phyloP scores from a whole-genome alignment of 2,329 filamentous ascomycete genomes.

The Blastomyces parvus region DNA sequence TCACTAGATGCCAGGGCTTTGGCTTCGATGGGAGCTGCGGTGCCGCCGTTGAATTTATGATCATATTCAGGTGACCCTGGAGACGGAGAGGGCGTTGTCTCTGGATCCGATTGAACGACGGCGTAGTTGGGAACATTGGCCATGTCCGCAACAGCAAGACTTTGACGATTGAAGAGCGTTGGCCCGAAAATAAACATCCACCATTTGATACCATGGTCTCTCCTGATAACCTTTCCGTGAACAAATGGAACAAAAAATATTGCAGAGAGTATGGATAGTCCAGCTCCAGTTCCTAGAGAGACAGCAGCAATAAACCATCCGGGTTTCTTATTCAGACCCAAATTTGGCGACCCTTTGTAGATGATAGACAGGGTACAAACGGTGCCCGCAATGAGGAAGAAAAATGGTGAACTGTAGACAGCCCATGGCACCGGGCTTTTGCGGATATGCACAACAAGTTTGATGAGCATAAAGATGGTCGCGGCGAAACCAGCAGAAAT shows the following conservation, averaged over 20 bases:
- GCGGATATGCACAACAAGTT: conserved; percentile 60
- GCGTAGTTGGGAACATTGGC: conserved; percentile 65
- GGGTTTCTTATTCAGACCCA: conserved; percentile 55
- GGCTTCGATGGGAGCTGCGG: conserved; percentile 23
- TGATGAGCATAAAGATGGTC: conserved; percentile 63
- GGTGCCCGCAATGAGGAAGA: conserved; percentile 66
- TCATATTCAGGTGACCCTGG: conserved; percentile 23
- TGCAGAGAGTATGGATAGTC: conserved; percentile 49
- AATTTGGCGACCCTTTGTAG: conserved; percentile 67
- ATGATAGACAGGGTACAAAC: conserved; percentile 68
- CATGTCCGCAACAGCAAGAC: conserved; percentile 43
- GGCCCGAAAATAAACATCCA: conserved; percentile 56
- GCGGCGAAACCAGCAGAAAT: conserved; percentile 58
- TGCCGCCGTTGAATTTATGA: conserved; percentile 18
- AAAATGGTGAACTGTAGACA: conserved; percentile 63
- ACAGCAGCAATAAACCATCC: conserved; percentile 58
- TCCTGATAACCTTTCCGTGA: conserved; percentile 57
- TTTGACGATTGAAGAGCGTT: conserved; percentile 52
- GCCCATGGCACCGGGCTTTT: conserved; percentile 64
- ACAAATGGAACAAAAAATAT: conserved; percentile 67
- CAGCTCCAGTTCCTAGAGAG: conserved; percentile 54
- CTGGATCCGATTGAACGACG: conserved; percentile 58
- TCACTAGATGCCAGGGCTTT: conserved; percentile 39
- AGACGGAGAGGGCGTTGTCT: conserved; percentile 35
- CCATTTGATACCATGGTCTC: conserved; percentile 55